These are phyloP conservation scores for Helicocarpus griseus DNA, from an alignment of 2,329 filamentous ascomycete species.

Conservation along the genomic window DNA sequence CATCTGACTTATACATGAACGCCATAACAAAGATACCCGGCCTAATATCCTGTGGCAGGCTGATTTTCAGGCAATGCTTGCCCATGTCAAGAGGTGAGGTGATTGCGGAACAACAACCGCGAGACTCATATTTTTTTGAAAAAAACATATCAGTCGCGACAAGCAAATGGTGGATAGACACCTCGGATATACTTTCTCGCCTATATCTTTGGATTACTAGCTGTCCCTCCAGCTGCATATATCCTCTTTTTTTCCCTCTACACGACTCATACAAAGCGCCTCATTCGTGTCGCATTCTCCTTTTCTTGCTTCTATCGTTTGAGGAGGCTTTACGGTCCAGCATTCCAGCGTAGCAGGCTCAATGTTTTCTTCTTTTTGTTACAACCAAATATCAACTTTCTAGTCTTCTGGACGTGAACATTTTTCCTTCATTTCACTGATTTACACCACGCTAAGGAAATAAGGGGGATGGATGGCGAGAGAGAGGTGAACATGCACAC, in stretches of 20 bases:
- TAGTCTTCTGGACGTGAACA: background rate
- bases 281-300: background rate
- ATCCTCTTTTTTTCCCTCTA: background rate
- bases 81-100: background rate
- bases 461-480: background rate
- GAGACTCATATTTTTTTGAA: background rate
- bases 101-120: background rate
- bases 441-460: background rate
- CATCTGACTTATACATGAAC: background rate
- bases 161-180: background rate
- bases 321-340: background rate
- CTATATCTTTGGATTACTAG: slow-evolving; percentile 1
- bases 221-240: background rate
- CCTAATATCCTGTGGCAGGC: background rate
- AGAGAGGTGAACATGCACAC: background rate
- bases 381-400: background rate
- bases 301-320: background rate
- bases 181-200: background rate
- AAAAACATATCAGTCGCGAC: background rate
- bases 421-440: background rate
- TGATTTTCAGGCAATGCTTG: background rate
- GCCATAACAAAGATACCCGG: background rate
- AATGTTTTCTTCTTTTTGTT: background rate
- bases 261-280: background rate
- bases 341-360: background rate